Evolutionary conservation across 2,329 filamentous ascomycete species (phyloP).

Genomic region (Coleophoma eucalyptorum): DNA sequence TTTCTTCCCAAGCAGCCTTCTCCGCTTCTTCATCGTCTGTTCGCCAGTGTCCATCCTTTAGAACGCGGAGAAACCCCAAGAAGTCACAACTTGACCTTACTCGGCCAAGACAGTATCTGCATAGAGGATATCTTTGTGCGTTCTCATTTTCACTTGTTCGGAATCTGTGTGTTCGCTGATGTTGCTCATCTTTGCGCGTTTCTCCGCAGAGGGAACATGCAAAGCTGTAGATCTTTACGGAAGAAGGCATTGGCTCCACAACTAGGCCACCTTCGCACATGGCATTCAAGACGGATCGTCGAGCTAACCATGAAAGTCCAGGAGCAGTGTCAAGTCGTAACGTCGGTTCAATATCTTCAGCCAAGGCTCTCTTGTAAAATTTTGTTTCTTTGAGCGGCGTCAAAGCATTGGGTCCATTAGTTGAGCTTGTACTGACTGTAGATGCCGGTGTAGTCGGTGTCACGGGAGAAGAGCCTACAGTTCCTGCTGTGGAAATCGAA

Average conservation of each 20-base stretch:
- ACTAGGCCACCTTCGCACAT: conserved; percentile 83
- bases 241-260: conserved; percentile 78
- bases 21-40: conserved; percentile 80
- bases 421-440: conserved; percentile 41
- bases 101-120: conserved; percentile 79
- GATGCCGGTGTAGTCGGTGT: conserved; percentile 57
- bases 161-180: conserved; percentile 83
- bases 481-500: conserved; percentile 49
- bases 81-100: conserved; percentile 90
- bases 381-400: conserved; percentile 81
- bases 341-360: conserved; percentile 93
- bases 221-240: conserved; percentile 36
- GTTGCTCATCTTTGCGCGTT: conserved; percentile 62
- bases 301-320: conserved; percentile 88
- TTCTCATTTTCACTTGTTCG: conserved; percentile 82
- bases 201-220: conserved; percentile 86
- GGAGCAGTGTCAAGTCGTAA: conserved; percentile 85
- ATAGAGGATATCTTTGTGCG: conserved; percentile 85
- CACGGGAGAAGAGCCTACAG: conserved; percentile 49
- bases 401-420: conserved; percentile 30
- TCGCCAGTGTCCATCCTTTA: conserved; percentile 90
- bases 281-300: conserved; percentile 76
- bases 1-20: conserved; percentile 91
- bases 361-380: conserved; percentile 87
- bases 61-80: conserved; percentile 82